These are phyloP conservation scores for Fusarium drepaniforme DNA, from an alignment of 2,329 filamentous ascomycete species.

Conservation along the genomic window DNA sequence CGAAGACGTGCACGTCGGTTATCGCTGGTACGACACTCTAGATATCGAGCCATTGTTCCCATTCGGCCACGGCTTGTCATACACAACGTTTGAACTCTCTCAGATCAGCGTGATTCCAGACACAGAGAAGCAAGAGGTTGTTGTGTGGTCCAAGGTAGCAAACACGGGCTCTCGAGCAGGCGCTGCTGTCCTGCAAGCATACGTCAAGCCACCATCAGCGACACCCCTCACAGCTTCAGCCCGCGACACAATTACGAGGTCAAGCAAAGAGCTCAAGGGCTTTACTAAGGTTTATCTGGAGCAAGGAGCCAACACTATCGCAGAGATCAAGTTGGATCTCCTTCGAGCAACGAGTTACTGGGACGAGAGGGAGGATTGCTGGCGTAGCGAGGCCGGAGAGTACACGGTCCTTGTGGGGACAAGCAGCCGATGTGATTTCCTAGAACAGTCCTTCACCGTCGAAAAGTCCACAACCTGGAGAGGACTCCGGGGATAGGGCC, in stretches of 20 bases:
- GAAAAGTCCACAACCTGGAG: constrained; percentile 28
- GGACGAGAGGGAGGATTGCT: constrained; percentile 54
- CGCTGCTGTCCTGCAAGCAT: constrained; percentile 47
- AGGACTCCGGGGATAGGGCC: constrained; percentile 14
- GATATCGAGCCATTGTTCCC: constrained; percentile 29
- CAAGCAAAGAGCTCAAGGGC: constrained; percentile 57
- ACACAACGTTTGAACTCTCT: constrained; percentile 29
- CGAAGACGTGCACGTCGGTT: constrained; percentile 36
- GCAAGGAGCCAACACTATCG: constrained; percentile 48
- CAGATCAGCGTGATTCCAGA: neutral
- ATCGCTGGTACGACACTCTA: constrained; percentile 30
- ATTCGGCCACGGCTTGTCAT: constrained; percentile 31
- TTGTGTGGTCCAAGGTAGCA: constrained; percentile 59
- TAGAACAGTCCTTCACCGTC: constrained; percentile 25
- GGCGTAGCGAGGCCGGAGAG: constrained; percentile 52
- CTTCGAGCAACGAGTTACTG: constrained; percentile 46
- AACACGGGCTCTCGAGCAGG: constrained; percentile 44
- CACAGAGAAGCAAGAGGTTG: neutral
- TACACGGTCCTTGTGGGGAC: constrained; percentile 54
- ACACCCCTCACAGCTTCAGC: constrained; percentile 30
- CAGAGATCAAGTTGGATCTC: constrained; percentile 47
- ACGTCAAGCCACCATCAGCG: constrained; percentile 37
- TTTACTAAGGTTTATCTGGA: constrained; percentile 57
- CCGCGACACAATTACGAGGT: constrained; percentile 46
- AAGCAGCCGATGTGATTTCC: constrained; percentile 43